These are phyloP conservation scores for Zoysia pacifica DNA, from an alignment of 176 grass and related monocot genomes.

Conservation along the genomic window DNA sequence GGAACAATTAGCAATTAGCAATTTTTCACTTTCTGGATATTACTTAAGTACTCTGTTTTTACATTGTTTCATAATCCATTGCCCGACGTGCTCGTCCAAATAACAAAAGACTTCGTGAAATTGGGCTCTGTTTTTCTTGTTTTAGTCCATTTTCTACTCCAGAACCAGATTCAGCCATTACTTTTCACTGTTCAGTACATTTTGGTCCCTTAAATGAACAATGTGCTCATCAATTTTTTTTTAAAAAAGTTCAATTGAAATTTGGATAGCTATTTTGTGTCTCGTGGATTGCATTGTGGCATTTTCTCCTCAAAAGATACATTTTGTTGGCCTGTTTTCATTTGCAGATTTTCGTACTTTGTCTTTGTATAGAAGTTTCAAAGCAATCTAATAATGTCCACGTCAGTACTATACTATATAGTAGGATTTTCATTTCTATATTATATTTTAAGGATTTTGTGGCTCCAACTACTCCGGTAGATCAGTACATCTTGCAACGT, in stretches of 20 bases:
- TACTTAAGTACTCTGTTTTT: background rate
- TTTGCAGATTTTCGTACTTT: background rate
- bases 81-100: background rate
- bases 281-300: background rate
- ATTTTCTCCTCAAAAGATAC: background rate
- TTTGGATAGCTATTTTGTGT: background rate
- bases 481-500: background rate
- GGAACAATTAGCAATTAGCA: background rate
- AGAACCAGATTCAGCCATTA: background rate
- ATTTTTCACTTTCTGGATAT: background rate
- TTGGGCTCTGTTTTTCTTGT: background rate
- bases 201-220: background rate
- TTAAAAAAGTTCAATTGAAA: too few relatives aligned
- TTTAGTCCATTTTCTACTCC: background rate
- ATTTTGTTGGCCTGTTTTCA: slow-evolving; percentile 9
- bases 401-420: background rate
- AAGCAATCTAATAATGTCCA: background rate
- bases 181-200: background rate
- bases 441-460: background rate
- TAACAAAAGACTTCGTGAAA: background rate
- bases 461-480: too few relatives aligned
- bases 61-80: slow-evolving; percentile 2
- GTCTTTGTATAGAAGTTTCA: background rate
- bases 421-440: background rate
- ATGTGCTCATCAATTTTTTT: too few relatives aligned